These are phyloP conservation scores for Saturnispora quitensis DNA, from an alignment of 805 yeast species.

Conservation along the genomic window DNA sequence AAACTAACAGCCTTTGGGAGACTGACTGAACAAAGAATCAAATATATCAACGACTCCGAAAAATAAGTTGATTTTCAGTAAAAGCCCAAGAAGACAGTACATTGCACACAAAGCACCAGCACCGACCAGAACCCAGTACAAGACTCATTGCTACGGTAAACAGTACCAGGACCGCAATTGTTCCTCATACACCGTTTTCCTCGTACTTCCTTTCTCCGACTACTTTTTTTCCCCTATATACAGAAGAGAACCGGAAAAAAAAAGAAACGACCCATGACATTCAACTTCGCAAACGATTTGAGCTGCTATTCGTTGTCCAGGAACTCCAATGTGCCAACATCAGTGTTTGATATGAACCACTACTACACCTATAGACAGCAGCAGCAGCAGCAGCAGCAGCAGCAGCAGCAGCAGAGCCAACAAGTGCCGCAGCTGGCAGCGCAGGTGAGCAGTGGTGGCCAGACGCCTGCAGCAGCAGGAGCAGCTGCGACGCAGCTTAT, in stretches of 20 bases:
- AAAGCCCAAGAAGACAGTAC: background rate
- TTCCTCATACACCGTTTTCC: background rate
- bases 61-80: background rate
- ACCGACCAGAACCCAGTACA: too few species aligned
- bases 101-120: background rate
- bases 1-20: too few species aligned
- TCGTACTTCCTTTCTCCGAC: background rate
- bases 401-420: background rate
- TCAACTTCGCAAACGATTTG: conserved; percentile 21
- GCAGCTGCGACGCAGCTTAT: background rate
- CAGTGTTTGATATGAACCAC: conserved; percentile 15
- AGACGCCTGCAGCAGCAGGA: background rate
- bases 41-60: background rate
- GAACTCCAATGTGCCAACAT: conserved; percentile 23
- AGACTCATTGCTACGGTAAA: background rate
- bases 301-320: conserved; percentile 24
- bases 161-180: background rate
- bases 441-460: background rate
- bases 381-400: conserved; percentile 8
- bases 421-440: background rate
- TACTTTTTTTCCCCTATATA: background rate
- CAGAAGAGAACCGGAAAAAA: background rate
- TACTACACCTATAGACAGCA: conserved; percentile 13
- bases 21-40: too few species aligned
- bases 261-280: conserved; percentile 9